A percentile compares a stretch with the other conserved stretches of the same genome.
These are phyloP conservation scores for Fusarium agapanthi DNA, from an alignment of 2,329 filamentous ascomycete species.

Conservation along the genomic window DNA sequence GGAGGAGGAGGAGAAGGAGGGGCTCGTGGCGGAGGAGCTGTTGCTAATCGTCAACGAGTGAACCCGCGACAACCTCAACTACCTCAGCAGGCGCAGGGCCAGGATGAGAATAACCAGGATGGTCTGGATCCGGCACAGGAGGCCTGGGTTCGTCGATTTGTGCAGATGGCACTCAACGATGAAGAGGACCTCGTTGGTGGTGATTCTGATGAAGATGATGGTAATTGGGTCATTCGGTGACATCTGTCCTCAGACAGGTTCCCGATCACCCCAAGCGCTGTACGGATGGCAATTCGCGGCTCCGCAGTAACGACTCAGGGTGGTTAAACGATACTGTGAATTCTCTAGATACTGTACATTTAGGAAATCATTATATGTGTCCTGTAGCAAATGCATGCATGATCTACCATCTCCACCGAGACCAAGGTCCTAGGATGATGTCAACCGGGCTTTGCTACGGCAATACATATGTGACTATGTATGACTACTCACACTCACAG, in stretches of 20 bases:
- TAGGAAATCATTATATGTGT: neutral
- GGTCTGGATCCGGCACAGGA: slow-evolving; percentile 57
- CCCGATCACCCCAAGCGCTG: neutral
- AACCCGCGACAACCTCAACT: slow-evolving; percentile 36
- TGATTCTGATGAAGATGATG: slow-evolving; percentile 49
- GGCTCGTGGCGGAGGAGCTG: slow-evolving; percentile 38
- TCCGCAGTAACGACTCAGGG: slow-evolving; percentile 6
- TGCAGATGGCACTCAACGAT: slow-evolving; percentile 62
- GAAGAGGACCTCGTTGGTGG: slow-evolving; percentile 60
- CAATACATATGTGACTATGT: neutral
- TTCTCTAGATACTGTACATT: neutral
- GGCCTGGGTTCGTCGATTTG: slow-evolving; percentile 64
- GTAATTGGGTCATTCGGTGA: slow-evolving; percentile 41
- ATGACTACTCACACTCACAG: neutral
- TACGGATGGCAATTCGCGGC: neutral
- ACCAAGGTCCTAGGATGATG: slow-evolving; percentile 17
- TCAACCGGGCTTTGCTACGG: slow-evolving; percentile 4
- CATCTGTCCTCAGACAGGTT: neutral
- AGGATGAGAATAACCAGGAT: slow-evolving; percentile 36
- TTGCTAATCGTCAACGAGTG: slow-evolving; percentile 34
- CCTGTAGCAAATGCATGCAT: slow-evolving; percentile 24
- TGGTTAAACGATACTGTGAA: slow-evolving; percentile 7
- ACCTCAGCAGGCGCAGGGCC: slow-evolving; percentile 37
- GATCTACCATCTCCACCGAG: slow-evolving; percentile 19
- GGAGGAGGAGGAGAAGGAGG: too few species aligned